These are phyloP conservation scores for Wilhelminamyces savonicus DNA, from an alignment of 805 yeast species.

Conservation along the genomic window DNA sequence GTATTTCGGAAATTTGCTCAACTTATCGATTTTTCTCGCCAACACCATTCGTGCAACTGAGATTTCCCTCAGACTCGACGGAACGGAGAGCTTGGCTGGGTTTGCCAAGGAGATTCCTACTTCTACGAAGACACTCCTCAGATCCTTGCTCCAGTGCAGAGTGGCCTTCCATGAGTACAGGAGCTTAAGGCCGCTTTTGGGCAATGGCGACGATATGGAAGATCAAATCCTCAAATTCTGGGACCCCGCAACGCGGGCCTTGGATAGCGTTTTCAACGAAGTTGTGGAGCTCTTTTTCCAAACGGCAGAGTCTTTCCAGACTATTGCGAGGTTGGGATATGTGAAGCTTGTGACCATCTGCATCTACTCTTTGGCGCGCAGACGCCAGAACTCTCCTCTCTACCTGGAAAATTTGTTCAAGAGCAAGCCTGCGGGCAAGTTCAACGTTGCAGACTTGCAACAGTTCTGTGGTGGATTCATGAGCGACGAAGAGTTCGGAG, in stretches of 20 bases:
- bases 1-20: slow-evolving; percentile 12
- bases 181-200: slow-evolving; percentile 4
- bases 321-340: slow-evolving; percentile 26
- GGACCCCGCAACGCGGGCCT: slow-evolving; percentile 10
- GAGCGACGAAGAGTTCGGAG: too few species aligned
- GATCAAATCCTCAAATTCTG: slow-evolving; percentile 18
- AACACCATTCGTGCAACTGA: slow-evolving; percentile 55
- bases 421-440: too few species aligned
- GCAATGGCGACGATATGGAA: slow-evolving; percentile 3
- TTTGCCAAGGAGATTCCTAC: slow-evolving; percentile 22
- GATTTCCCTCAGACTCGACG: slow-evolving; percentile 49
- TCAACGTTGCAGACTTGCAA: too few species aligned
- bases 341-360: slow-evolving; percentile 20
- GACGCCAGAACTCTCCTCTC: neutral
- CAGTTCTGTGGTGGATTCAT: slow-evolving; percentile 20
- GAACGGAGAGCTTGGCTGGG: slow-evolving; percentile 13
- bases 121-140: slow-evolving; percentile 24
- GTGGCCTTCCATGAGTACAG: slow-evolving; percentile 18
- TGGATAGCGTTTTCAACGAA: slow-evolving; percentile 34
- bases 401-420: too few species aligned
- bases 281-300: slow-evolving; percentile 35
- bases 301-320: slow-evolving; percentile 37
- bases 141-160: slow-evolving; percentile 39
- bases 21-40: slow-evolving; percentile 23
- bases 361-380: slow-evolving; percentile 19